Base-by-base conservation (phyloP, 768 basidiomycete species). In the Lyophyllum semitale region DNA sequence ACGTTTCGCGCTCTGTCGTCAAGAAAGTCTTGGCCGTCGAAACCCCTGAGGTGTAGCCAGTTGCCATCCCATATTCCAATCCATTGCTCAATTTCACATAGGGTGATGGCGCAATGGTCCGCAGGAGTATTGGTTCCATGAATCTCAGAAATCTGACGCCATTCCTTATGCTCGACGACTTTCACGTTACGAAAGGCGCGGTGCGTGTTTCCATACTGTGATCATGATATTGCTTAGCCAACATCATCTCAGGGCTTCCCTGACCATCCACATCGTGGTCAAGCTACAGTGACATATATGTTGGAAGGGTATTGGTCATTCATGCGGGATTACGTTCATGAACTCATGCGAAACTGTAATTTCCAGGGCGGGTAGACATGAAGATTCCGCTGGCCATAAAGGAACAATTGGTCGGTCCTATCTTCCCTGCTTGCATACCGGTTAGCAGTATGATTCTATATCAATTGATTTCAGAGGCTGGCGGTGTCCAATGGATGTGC, bases 401-500 rank as follows among this genome's bases (percentile, higher is more conserved):
- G 91, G 91, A 35, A 83, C 79, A 17, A 89, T 92, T 49, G 71
- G 78, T 73, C 38, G 35, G 67, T 20, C 37, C 5, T 23, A 25
- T 55, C 6, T n/a, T 22, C 9, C 23, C 53, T 8, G 8, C 18
- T 35, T 38, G 29, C 13, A 26, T 27, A n/a, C 29, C 29, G 3
- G 6, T n/a, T 20, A 35, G 32, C n/a, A n/a, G n/a, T n/a, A n/a
- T n/a, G n/a, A n/a, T n/a, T n/a, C 23, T 20, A 29, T 8, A 1
- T 56, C 58, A 15, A 15, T 44, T 32, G 26, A 2, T 9, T 37
- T 27, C 48, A 80, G 79, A 82, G 37, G 66, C 86, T 8, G 95
- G 95, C 3, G 96, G 94, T 46, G 87, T 97, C 1, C 95, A 98
- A 66, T 97, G 95, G 93, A 96, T 96, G 95, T 86, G 82, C 68